Evolutionary conservation across 768 basidiomycete genomes (phyloP).

Genomic region (Botryobasidium botryosum): DNA sequence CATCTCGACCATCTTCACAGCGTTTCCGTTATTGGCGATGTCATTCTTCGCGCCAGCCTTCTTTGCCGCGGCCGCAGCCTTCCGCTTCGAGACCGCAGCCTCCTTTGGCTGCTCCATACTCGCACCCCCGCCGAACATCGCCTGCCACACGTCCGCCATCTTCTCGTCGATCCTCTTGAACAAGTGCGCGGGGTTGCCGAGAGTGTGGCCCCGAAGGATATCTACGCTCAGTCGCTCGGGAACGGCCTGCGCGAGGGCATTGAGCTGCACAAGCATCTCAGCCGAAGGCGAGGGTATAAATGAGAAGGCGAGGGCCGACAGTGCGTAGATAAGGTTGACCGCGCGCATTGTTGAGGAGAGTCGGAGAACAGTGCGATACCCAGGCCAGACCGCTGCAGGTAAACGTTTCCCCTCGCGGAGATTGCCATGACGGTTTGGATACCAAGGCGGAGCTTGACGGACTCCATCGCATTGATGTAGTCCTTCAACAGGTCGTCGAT

Average conservation of each 20-base stretch:
- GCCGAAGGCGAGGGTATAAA: slow-evolving; percentile 91
- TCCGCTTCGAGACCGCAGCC: slow-evolving; percentile 26
- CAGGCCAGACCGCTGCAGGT: slow-evolving; percentile 83
- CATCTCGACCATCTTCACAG: slow-evolving; percentile 61
- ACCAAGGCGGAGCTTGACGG: slow-evolving; percentile 74
- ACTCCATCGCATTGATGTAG: slow-evolving; percentile 79
- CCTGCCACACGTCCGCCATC: slow-evolving; percentile 68
- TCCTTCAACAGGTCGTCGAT: slow-evolving; percentile 64
- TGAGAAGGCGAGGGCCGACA: slow-evolving; percentile 75
- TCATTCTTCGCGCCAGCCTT: slow-evolving; percentile 28
- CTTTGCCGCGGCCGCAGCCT: slow-evolving; percentile 30
- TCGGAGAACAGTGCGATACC: slow-evolving; percentile 79
- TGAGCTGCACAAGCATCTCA: slow-evolving; percentile 68
- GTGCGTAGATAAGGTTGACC: slow-evolving; percentile 79
- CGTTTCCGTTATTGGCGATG: slow-evolving; percentile 18
- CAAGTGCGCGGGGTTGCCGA: slow-evolving; percentile 75
- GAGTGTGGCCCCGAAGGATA: slow-evolving; percentile 68
- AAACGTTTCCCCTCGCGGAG: slow-evolving; percentile 78
- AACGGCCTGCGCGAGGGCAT: slow-evolving; percentile 70
- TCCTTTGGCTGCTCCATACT: too few relatives aligned
- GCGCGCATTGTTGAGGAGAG: slow-evolving; percentile 64
- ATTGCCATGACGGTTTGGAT: slow-evolving; percentile 80
- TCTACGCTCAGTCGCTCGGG: slow-evolving; percentile 61
- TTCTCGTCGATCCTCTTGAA: slow-evolving; percentile 91
- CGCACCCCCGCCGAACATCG: slow-evolving; percentile 68